Conservation (phyloP, 1,284 basidiomycete species). For the Marasmius oreades region DNA sequence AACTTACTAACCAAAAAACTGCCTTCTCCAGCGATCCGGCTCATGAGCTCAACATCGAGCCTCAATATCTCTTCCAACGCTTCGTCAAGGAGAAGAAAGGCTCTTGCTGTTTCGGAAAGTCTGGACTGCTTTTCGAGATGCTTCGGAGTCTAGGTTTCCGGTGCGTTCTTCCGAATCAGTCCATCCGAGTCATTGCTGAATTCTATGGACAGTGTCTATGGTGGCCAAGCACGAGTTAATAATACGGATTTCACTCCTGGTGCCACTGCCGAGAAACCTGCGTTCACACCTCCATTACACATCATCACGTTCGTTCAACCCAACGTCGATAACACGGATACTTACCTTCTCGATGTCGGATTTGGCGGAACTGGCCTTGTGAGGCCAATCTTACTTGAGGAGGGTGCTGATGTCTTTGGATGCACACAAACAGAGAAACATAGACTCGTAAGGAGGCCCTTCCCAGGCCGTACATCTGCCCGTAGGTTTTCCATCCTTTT, state of each 20-base stretch:
- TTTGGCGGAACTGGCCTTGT: slow-evolving; percentile 28
- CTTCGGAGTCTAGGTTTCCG: slow-evolving; percentile 35
- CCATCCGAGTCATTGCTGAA: too few species aligned
- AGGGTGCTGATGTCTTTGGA: slow-evolving; percentile 24
- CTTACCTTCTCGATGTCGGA: slow-evolving; percentile 36
- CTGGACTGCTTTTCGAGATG: slow-evolving; percentile 31
- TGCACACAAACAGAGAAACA: slow-evolving; percentile 26
- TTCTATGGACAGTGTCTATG: slow-evolving; percentile 25
- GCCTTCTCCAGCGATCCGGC: too few species aligned
- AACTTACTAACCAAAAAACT: too few species aligned
- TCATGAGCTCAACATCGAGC: too few species aligned
- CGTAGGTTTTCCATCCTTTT: background rate
- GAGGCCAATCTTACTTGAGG: slow-evolving; percentile 33
- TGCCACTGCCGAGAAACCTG: background rate
- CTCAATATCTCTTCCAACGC: slow-evolving; percentile 20
- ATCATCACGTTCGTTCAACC: slow-evolving; percentile 37
- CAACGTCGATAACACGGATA: slow-evolving; percentile 23
- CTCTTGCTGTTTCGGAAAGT: slow-evolving; percentile 37
- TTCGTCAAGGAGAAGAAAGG: slow-evolving; percentile 27
- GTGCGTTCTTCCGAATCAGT: slow-evolving; percentile 15
- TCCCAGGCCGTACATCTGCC: slow-evolving; percentile 23
- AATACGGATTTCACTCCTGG: slow-evolving; percentile 2
- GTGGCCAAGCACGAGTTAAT: slow-evolving; percentile 29
- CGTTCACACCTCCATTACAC: slow-evolving; percentile 25
- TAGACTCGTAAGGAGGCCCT: slow-evolving; percentile 19